Evolutionary conservation across 2,329 filamentous ascomycete genomes (phyloP).

Genomic region (Neurospora crassa): DNA sequence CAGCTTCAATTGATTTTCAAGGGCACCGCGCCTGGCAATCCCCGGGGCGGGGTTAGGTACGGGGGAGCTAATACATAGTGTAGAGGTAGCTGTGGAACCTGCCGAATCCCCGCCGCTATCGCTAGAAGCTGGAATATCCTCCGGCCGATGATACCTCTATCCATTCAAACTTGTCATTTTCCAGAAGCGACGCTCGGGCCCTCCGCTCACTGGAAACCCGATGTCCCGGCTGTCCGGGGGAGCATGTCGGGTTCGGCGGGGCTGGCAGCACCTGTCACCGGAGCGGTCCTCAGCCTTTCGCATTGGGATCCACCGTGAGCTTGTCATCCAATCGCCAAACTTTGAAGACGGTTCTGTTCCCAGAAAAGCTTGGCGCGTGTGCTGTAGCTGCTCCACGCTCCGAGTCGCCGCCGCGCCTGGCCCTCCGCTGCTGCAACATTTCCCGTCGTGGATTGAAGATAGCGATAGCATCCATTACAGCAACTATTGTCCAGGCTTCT

Average conservation of each 20-base stretch:
- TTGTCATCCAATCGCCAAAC: neutral
- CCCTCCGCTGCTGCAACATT: neutral
- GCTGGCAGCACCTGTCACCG: neutral
- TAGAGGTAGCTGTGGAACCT: neutral
- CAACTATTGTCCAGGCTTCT: neutral
- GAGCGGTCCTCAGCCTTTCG: neutral
- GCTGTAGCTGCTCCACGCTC: neutral
- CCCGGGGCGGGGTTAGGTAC: neutral
- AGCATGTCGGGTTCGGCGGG: neutral
- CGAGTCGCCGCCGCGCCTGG: neutral
- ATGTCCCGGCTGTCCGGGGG: neutral
- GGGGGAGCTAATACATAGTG: neutral
- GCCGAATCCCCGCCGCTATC: neutral
- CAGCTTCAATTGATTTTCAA: neutral
- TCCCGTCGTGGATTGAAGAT: neutral
- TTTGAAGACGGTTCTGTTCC: neutral
- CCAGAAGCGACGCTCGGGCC: neutral
- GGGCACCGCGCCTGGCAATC: neutral
- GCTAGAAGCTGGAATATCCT: neutral
- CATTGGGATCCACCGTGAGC: neutral
- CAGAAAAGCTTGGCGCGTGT: neutral
- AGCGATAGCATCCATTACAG: neutral
- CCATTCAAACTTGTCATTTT: neutral
- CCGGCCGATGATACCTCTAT: neutral
- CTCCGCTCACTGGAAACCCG: neutral